These are phyloP conservation scores for Heimioporus sp. DNA, from an alignment of 768 basidiomycete species.

Conservation along the genomic window DNA sequence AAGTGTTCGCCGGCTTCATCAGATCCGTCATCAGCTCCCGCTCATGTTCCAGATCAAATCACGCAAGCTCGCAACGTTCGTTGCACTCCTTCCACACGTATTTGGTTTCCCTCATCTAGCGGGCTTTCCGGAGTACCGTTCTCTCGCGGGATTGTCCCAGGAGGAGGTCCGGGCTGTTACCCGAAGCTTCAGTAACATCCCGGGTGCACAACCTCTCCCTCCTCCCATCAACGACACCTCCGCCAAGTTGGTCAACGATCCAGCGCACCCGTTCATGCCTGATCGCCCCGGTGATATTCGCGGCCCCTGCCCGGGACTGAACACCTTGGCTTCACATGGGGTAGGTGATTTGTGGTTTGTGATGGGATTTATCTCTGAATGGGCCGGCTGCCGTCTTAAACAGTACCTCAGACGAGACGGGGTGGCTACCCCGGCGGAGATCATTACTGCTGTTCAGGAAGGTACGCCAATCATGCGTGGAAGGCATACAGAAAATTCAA, in stretches of 20 bases:
- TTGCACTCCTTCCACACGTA: no score
- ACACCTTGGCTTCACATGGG: conserved; percentile 27
- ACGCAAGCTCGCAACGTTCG: no score
- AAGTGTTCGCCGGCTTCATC: no score
- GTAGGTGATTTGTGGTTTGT: conserved; percentile 7
- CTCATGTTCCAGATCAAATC: no score
- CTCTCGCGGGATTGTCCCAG: no score
- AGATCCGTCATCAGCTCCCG: no score
- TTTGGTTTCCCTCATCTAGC: no score
- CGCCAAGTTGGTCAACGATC: conserved; percentile 21
- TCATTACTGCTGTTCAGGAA: conserved; percentile 24
- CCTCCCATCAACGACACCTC: conserved; percentile 23
- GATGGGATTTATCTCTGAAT: background rate
- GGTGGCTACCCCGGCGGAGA: conserved; percentile 22
- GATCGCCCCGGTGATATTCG: conserved; percentile 21
- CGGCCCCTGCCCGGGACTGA: conserved; percentile 25
- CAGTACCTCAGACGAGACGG: conserved; percentile 19
- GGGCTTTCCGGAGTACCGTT: no score
- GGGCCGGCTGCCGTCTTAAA: background rate
- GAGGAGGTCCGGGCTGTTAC: conserved; percentile 8
- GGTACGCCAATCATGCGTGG: conserved; percentile 1
- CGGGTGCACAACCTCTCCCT: conserved; percentile 23
- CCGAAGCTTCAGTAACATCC: conserved; percentile 13
- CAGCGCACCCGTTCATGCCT: conserved; percentile 12
- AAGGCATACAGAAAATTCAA: background rate